Base-by-base conservation (phyloP, 495 filamentous ascomycete species). In the Gamarada debralockiae region DNA sequence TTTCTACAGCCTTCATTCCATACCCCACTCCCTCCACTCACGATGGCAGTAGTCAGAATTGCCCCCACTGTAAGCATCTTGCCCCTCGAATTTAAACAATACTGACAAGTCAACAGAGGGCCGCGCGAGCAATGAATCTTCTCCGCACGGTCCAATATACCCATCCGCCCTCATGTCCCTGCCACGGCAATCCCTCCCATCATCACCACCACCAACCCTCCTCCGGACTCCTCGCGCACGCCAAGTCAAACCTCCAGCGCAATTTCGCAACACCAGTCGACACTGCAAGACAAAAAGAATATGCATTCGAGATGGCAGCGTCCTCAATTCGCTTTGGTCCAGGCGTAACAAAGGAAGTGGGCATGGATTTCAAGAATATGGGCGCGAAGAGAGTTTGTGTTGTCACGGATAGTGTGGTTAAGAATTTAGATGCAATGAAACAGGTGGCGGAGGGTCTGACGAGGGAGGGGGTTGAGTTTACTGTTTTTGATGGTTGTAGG, bases 291-390 rank as follows among this genome's bases (percentile, higher is more conserved):
- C 81, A 92, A 65, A 96, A 92, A 67, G 93, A 98, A 63, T 97
- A 97, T 72, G 93, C 93, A 31, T 98, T 98, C 64, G 92, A 98
- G 70, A 96, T 98, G 92, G 93, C 86, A 1, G 89, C 93, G 3
- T 93, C 89, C 0, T 88, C 83, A 38, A 95, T 98, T 63, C 85
- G 95, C 14, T 98, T 96, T 60, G 93, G 93, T 0, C 87, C 89
- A 0, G 93, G 93, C 3, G 84, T 82, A n/a, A 98, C 93, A 13
- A 85, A 87, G 66, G 93, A 98, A 70, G 91, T 97, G n/a, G 93
- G 93, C 54, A 98, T 98, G 93, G 93, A 98, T 68, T 85, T 98
- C 60, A 80, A 80, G 69, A 98, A 97, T 65, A 81, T 98, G 79
- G 84, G 85, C 14, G 80, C 84, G 2, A 88, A 88, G 71, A 82